Percentiles rank a stretch among this genome's conserved stretches.
These are phyloP conservation scores for Mycena indigotica DNA, from an alignment of 768 basidiomycete genomes.

Conservation along the genomic window DNA sequence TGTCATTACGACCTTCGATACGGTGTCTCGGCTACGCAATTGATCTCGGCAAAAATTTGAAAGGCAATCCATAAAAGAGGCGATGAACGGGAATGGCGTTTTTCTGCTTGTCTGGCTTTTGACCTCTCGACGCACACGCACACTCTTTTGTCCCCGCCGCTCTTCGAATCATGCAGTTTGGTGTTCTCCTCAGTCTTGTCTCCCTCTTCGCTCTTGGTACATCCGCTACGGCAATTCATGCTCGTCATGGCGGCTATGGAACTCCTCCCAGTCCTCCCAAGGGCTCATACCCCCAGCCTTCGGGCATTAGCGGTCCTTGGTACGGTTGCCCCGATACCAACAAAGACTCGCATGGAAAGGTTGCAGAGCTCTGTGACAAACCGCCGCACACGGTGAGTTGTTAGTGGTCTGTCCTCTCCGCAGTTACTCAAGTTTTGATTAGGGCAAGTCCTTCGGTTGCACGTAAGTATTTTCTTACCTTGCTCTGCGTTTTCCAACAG, in stretches of 20 bases:
- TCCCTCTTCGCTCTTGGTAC: constrained; percentile 4
- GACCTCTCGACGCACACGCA: not conserved
- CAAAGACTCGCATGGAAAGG: not conserved
- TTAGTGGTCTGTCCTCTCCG: too few relatives aligned
- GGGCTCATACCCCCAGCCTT: constrained; percentile 1
- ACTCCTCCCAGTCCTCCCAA: not conserved
- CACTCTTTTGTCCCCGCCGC: constrained; percentile 11
- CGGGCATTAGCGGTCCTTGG: not conserved
- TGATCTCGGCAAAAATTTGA: constrained; percentile 4
- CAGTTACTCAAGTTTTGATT: constrained; percentile 1
- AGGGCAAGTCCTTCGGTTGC: too few relatives aligned
- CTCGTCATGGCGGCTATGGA: too few relatives aligned
- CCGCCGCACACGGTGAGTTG: too few relatives aligned
- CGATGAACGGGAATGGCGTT: not conserved
- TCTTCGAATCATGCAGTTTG: constrained; percentile 12
- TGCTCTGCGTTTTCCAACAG: not conserved
- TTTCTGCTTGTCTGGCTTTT: not conserved
- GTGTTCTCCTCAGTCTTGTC: constrained; percentile 7
- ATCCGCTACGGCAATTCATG: not conserved
- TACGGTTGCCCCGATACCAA: constrained; percentile 9
- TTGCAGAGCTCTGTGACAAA: constrained; percentile 11
- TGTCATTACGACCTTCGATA: not conserved
- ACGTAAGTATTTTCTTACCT: constrained; percentile 8
- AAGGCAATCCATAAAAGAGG: constrained; percentile 6
- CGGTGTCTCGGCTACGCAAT: not conserved